Base-by-base conservation (phyloP, 169 alveolate species). In the Perkinsus marinus region DNA sequence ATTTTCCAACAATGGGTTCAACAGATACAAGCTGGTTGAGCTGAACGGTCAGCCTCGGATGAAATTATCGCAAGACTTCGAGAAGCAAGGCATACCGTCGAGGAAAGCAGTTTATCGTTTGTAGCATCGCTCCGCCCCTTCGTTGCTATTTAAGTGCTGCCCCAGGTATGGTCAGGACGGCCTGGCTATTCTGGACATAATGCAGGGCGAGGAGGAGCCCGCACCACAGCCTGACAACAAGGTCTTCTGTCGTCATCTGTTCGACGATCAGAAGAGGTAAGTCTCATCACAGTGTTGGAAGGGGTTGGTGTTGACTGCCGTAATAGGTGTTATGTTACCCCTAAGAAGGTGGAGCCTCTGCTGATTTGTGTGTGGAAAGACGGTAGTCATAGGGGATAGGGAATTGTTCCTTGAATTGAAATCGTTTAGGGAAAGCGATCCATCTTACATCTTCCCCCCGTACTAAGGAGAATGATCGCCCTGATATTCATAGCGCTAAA, bases 11-110 rank as follows among this genome's bases (percentile, higher is more conserved):
- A n/a, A n/a, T n/a, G n/a, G n/a, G n/a, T n/a, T n/a, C n/a, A n/a
- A n/a, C 0, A 36, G 93, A 98, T 98, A 96, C 93, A 98, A 98
- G 92, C 93, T 98, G 39, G 98, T 96, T 22, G 97, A 96, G 91
- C 95, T 97, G 41, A 94, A 97, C 68, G 97, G 96, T 30, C 68
- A 91, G 0, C 98, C 98, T 0, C 93, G 97, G 92, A 96, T 96
- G 94, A 97, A 97, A 92, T 94, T 97, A 39, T 96, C 98, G 22
- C 94, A 93, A 90, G 92, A 96, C 79, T 91, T 95, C 90, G 97
- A 94, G 90, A 97, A 97, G 93, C 93, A 96, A 26, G 95, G 97
- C 39, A 91, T 96, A 9, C 98, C 98, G 46, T 96, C 97, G 36
- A 91, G 93, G 90, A 97, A 97, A 92, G 95, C 92, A 34, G 96